phyloP scores from a whole-genome alignment of 1,284 basidiomycete species.

The Puccinia brachypodii region DNA sequence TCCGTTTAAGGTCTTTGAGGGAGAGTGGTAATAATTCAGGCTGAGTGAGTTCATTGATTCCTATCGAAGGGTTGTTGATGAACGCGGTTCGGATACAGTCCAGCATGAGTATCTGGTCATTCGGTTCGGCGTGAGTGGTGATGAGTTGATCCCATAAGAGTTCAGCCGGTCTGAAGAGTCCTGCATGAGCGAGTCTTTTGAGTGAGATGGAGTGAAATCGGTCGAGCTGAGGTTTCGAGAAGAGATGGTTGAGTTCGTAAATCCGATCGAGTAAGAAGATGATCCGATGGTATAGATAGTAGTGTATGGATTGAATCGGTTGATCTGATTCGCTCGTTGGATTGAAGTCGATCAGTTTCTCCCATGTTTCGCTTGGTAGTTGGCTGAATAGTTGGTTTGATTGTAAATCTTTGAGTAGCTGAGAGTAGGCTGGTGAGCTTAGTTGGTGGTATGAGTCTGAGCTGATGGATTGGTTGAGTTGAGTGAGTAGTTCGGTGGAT shows the following conservation, averaged over 20 bases:
- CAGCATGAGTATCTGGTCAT: constrained; percentile 38
- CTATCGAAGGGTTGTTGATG: constrained; percentile 7
- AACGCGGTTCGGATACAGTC: constrained; percentile 36
- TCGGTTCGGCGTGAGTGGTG: neutral
- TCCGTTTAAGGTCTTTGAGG: constrained; percentile 27
- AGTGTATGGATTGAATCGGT: neutral
- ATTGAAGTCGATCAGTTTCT: constrained; percentile 7
- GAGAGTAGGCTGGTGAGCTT: neutral
- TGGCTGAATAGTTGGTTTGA: constrained; percentile 14
- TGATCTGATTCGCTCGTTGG: neutral
- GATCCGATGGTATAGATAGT: constrained; percentile 32
- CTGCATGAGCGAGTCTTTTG: constrained; percentile 18
- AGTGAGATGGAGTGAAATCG: constrained; percentile 18
- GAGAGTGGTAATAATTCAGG: neutral
- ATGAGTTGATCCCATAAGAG: constrained; percentile 38
- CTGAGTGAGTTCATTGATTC: neutral
- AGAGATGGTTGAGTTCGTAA: constrained; percentile 25
- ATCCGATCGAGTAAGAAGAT: constrained; percentile 46
- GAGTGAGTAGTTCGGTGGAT: too few species aligned
- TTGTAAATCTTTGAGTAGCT: constrained; percentile 17
- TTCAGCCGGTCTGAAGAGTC: constrained; percentile 27
- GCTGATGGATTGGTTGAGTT: neutral
- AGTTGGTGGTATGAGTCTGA: constrained; percentile 22
- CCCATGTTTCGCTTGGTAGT: neutral
- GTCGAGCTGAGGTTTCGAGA: neutral